Evolutionary conservation across 768 basidiomycete genomes (phyloP).

Genomic region (Suillus occidentalis): DNA sequence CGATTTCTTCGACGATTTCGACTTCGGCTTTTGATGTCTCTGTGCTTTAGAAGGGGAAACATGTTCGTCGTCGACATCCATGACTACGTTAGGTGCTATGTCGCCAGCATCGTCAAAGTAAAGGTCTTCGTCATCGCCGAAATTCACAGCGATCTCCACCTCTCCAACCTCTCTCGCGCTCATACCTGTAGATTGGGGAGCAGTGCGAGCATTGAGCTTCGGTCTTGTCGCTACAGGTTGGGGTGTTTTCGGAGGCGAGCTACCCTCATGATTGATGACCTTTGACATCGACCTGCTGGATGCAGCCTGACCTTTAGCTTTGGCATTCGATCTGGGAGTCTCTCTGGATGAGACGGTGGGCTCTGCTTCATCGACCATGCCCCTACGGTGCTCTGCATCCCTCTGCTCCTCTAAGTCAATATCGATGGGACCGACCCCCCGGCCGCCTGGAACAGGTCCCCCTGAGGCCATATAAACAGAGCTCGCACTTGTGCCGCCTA

Average conservation of each 20-base stretch:
- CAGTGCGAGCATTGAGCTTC: constrained; percentile 6
- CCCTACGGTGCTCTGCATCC: constrained; percentile 14
- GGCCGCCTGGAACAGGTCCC: constrained; percentile 31
- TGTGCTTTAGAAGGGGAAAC: neutral
- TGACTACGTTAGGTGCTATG: neutral
- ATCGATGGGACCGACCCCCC: constrained; percentile 26
- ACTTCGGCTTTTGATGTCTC: constrained; percentile 3
- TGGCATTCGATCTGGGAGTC: neutral
- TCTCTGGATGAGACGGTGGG: neutral
- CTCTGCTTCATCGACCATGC: too few relatives aligned
- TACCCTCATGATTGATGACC: constrained; percentile 5
- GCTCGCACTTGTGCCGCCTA: neutral
- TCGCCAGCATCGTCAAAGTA: constrained; percentile 12
- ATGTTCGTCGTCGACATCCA: constrained; percentile 11
- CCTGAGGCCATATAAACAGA: constrained; percentile 12
- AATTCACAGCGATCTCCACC: constrained; percentile 24
- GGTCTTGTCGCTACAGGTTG: constrained; percentile 6
- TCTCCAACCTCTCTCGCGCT: constrained; percentile 24
- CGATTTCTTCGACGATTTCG: neutral
- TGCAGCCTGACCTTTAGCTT: neutral
- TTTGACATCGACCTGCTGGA: neutral
- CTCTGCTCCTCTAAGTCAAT: constrained; percentile 22
- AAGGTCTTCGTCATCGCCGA: constrained; percentile 14
- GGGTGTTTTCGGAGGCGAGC: constrained; percentile 12
- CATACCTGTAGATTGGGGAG: constrained; percentile 16